Conservation (phyloP, 1,139 yeast genomes). For the Yamadazyma oceani region DNA sequence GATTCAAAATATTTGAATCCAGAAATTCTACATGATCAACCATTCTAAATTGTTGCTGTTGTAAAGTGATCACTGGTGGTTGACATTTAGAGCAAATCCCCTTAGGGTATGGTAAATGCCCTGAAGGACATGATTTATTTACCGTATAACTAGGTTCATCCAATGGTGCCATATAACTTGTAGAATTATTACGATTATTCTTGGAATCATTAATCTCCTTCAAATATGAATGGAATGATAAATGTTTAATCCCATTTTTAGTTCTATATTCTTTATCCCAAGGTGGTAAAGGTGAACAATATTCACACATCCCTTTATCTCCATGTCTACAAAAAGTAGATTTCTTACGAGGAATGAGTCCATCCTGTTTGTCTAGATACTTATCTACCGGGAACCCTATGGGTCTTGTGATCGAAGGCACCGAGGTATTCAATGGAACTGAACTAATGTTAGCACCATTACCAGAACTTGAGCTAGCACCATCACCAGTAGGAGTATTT, state of each 20-base stretch:
- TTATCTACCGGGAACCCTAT: conserved; percentile 64
- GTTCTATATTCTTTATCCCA: conserved; percentile 82
- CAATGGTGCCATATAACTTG: conserved; percentile 78
- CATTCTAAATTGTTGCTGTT: conserved; percentile 89
- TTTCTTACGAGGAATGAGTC: conserved; percentile 65
- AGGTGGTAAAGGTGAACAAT: conserved; percentile 94
- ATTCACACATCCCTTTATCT: conserved; percentile 96
- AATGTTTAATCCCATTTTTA: conserved; percentile 79
- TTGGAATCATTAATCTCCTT: conserved; percentile 70
- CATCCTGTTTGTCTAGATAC: conserved; percentile 64
- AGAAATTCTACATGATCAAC: conserved; percentile 96
- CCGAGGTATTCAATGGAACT: conserved; percentile 9
- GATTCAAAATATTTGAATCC: conserved; percentile 67
- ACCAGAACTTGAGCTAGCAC: conserved; percentile 5
- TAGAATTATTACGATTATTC: conserved; percentile 58
- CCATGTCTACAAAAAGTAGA: conserved; percentile 81
- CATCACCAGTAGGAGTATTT: conserved; percentile 2
- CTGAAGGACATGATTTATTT: conserved; percentile 63
- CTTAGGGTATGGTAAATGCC: conserved; percentile 90
- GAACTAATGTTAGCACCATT: conserved; percentile 6
- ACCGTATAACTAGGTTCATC: conserved; percentile 71
- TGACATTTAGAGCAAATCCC: conserved; percentile 98
- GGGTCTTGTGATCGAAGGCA: conserved; percentile 14
- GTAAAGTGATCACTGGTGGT: conserved; percentile 91
- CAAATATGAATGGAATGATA: conserved; percentile 81